Base-by-base conservation (phyloP, 345 rosid genomes). In the Salix exigua region DNA sequence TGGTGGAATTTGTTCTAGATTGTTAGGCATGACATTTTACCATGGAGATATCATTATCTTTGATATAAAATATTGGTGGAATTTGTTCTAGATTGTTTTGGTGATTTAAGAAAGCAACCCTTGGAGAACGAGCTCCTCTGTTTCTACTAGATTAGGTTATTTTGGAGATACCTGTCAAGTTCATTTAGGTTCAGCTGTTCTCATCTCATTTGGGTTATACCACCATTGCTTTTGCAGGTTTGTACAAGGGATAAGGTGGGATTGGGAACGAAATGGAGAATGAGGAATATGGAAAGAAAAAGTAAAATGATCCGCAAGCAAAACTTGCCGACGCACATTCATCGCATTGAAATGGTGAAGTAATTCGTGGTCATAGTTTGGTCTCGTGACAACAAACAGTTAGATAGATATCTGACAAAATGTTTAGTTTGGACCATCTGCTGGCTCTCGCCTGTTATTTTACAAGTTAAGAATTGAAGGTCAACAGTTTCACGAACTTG, bases 251-350 rank as follows among this genome's bases (percentile, higher is more conserved):
- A 70, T 72, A 92, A 50, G 97, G 91, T 60, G 98, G 94, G 83
- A 85, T 77, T 75, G 99, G 97, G 76, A 91, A 90, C 75, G 88
- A 89, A 88, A 86, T 91, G 91, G 99, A 96, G 87, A 96, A 93
- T 78, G 97, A 91, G 81, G 99, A 93, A 70, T 90, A 87, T 82
- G 82, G 83, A 68, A 87, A 79, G 73, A 90, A 89, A 79, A 92
- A 88, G 89, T 76, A 77, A 65, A 95, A 88, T 74, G 99, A 31
- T 70, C 86, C 94, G 84, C 97, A 96, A 81, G 86, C 78, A 79
- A 90, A 87, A 82, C 94, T 96, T 48, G 91, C 33, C 33, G 33
- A 31, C 33, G 4, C 33, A 31, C 33, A 31, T 31, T 31, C 33
- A 31, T 3, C 33, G 33, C 33, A 31, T 31, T 31, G 33, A 31